Base-by-base conservation (phyloP, 345 rosid genomes). In the Populus nigra region DNA sequence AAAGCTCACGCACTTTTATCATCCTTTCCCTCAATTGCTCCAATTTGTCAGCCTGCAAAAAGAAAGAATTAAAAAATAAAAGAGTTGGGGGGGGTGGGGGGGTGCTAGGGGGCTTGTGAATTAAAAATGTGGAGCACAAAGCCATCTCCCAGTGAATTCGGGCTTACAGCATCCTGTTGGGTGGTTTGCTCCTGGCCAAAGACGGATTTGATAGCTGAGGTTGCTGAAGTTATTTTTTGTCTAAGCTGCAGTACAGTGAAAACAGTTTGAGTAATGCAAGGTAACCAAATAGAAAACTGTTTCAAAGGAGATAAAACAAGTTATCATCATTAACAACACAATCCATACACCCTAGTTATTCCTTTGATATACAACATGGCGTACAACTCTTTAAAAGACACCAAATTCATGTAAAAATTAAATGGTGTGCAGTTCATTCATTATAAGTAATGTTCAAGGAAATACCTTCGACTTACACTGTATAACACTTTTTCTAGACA, bases 1-100 rank as follows among this genome's bases (percentile, higher is more conserved):
- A 96, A 77, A 96, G 99, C 71, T 96, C 99, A 6, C 97, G 88
- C 74, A 96, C 99, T 93, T 96, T 93, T 73, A 96, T 77, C 99
- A 96, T 96, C 84, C 97, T 93, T 69, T 96, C 96, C 87, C 99
- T 88, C 35, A 96, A 84, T 38, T 65, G 71, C 90, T 96, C 97
- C 86, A 93, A 85, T 84, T 92, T 96, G 89, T 91, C 91, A 29
- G 94, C 85, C 99, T 96, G 82, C 71, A 77, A 15, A 57, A 36
- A 65, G 57, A 75, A 47, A 70, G 3, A 36, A 53, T n/a, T n/a
- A 7, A 39, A 65, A 74, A 74, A 36, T 25, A 7, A 36, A 65
- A 36, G 31, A 62, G 3, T 77, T 31, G 22, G 5, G 59, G 27
- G 31, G 23, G 55, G n/a, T 2, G 31, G 31, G 31, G 31, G 25